These are phyloP conservation scores for Fusarium graminum DNA, from an alignment of 2,329 filamentous ascomycete genomes.

Conservation along the genomic window DNA sequence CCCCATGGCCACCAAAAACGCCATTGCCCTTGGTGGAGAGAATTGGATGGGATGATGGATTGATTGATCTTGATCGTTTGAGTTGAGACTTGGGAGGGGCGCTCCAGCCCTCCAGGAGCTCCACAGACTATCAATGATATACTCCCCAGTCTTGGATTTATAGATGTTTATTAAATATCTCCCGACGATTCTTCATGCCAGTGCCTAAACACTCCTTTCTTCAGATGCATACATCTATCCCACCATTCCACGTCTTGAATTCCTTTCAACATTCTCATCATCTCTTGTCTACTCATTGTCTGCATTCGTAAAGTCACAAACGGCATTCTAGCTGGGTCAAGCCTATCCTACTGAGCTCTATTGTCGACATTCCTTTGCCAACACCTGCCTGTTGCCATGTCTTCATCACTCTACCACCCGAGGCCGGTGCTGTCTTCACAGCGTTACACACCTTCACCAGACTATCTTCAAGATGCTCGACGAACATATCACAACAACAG, in stretches of 20 bases:
- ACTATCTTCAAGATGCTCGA: slow-evolving; percentile 61
- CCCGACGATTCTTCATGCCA: slow-evolving; percentile 56
- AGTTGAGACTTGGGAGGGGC: slow-evolving; percentile 49
- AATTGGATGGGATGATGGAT: slow-evolving; percentile 47
- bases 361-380: slow-evolving; percentile 53
- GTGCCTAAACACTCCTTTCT: slow-evolving; percentile 52
- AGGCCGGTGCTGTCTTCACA: slow-evolving; percentile 65
- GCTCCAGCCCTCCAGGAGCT: slow-evolving; percentile 52
- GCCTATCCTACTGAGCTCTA: slow-evolving; percentile 48
- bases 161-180: slow-evolving; percentile 53
- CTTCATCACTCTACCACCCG: slow-evolving; percentile 57
- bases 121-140: slow-evolving; percentile 50
- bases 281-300: slow-evolving; percentile 53
- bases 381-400: slow-evolving; percentile 49
- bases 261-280: slow-evolving; percentile 60
- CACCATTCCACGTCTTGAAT: slow-evolving; percentile 60
- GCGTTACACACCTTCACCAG: slow-evolving; percentile 62
- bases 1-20: slow-evolving; percentile 41
- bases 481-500: slow-evolving; percentile 55
- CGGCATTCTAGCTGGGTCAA: slow-evolving; percentile 49
- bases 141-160: slow-evolving; percentile 56
- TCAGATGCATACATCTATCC: slow-evolving; percentile 58
- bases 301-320: slow-evolving; percentile 50
- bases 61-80: slow-evolving; percentile 53
- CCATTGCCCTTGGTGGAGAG: slow-evolving; percentile 47